Base-by-base conservation (phyloP, 805 yeast species). In the Lipomyces anomalus region DNA sequence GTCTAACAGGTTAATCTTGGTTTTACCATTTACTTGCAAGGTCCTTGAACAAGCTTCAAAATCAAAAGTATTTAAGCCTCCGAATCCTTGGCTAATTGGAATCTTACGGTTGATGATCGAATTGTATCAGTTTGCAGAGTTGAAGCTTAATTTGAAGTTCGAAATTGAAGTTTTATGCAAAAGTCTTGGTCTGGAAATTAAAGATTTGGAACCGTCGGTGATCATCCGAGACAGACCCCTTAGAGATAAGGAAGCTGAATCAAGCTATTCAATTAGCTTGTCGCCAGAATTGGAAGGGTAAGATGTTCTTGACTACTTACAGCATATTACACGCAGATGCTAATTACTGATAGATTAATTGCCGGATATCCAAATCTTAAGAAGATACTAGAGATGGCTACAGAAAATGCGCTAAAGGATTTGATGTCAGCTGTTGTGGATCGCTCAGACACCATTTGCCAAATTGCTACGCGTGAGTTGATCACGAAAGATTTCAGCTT, bases 101-200 rank as follows among this genome's bases (percentile, higher is more conserved):
- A 74, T 88, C 13, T 59, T 92, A 48, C 71, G 74, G 56, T 78
- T 87, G 4, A 73, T 92, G 55, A 77, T 78, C 13, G 98, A 92
- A 63, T 67, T 92, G 11, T 90, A 92, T 57, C 79, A 79, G 32
- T 78, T 77, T 58, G 87, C 89, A 1, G 80, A 80, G 37, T 73
- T 94, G 71, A 86, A 82, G 62, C 73, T 92, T 60, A 87, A 84
- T 56, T 72, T 89, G 60, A 89, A 88, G 59, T 92, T 92, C 67
- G 97, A 92, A 64, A 79, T 92, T 57, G 99, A 92, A 61, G 96
- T 92, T 4, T 70, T 92, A 46, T 80, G 89, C 60, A 88, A 88
- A 56, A 70, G 80, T 2, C 73, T 92, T 47, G 70, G 71, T 4
- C 61, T 86, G 50, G 75, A 79, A 16, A 64, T 86, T 34, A 67